These are phyloP conservation scores for Omphalotus olearius DNA, from an alignment of 1,284 basidiomycete species.

Conservation along the genomic window DNA sequence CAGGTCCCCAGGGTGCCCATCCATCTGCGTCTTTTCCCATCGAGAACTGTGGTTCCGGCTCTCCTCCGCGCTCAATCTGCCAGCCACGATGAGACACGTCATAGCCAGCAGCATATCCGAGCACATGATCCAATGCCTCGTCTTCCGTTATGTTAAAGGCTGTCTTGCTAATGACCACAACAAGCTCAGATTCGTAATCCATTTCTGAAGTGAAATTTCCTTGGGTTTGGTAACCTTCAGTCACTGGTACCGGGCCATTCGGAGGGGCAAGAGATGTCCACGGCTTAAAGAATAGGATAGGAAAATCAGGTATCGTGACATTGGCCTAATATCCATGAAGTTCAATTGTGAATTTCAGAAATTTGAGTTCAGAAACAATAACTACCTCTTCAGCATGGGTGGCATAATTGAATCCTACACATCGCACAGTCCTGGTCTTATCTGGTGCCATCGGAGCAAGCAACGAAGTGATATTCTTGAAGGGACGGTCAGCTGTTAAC, in stretches of 20 bases:
- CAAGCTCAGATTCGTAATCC: constrained; percentile 43
- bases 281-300: constrained; percentile 34
- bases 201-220: constrained; percentile 36
- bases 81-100: constrained; percentile 40
- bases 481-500: too few relatives aligned
- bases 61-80: constrained; percentile 38
- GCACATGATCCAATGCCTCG: constrained; percentile 38
- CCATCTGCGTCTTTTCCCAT: constrained; percentile 34
- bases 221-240: constrained; percentile 37
- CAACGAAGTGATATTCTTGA: constrained; percentile 32
- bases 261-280: constrained; percentile 37
- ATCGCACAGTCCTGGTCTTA: constrained; percentile 29
- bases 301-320: constrained; percentile 17
- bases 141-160: constrained; percentile 39
- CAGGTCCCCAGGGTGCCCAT: constrained; percentile 32
- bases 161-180: constrained; percentile 39
- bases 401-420: constrained; percentile 37
- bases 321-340: constrained; percentile 20
- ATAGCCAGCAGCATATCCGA: constrained; percentile 36
- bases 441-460: constrained; percentile 32
- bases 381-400: constrained; percentile 29
- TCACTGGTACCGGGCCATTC: constrained; percentile 31
- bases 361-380: not conserved
- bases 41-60: constrained; percentile 36
- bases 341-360: not conserved